phyloP scores from a whole-genome alignment of 805 yeast species.

The Ascoidea asiatica region DNA sequence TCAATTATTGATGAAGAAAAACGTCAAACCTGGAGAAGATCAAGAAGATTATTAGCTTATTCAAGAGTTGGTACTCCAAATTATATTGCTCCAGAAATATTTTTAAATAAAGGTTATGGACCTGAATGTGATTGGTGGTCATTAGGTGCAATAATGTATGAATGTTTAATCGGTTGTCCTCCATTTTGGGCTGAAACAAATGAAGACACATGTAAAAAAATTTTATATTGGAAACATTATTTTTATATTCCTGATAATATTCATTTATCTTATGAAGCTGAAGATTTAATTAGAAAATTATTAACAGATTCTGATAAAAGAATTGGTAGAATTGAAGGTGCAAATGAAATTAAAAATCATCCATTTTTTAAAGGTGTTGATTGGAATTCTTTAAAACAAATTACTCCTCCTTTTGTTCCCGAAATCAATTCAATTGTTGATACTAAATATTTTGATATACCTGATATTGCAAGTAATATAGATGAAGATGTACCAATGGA shows the following conservation, averaged over 20 bases:
- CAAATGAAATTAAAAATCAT: conserved; percentile 33
- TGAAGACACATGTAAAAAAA: conserved; percentile 34
- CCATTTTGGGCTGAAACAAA: conserved; percentile 37
- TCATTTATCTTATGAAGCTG: conserved; percentile 30
- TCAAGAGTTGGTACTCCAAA: conserved; percentile 28
- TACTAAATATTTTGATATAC: conserved; percentile 36
- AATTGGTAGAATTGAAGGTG: conserved; percentile 33
- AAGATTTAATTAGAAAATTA: conserved; percentile 29
- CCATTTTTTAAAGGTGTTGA: conserved; percentile 38
- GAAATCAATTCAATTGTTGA: conserved; percentile 32
- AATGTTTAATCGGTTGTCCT: conserved; percentile 38
- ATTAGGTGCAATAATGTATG: conserved; percentile 37
- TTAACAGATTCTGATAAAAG: conserved; percentile 28
- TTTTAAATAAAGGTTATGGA: conserved; percentile 31
- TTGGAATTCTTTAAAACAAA: conserved; percentile 33
- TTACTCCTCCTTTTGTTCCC: conserved; percentile 36
- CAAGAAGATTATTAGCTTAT: conserved; percentile 33
- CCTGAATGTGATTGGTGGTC: conserved; percentile 45
- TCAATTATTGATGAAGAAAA: conserved; percentile 36
- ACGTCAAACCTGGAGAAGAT: conserved; percentile 38
- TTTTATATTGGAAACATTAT: conserved; percentile 33
- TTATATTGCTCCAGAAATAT: conserved; percentile 11
- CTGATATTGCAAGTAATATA: conserved; percentile 33
- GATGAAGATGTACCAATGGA: conserved; percentile 26
- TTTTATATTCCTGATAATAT: conserved; percentile 34